Evolutionary conservation across 2,329 filamentous ascomycete genomes (phyloP).

Genomic region (Clonostachys solani): DNA sequence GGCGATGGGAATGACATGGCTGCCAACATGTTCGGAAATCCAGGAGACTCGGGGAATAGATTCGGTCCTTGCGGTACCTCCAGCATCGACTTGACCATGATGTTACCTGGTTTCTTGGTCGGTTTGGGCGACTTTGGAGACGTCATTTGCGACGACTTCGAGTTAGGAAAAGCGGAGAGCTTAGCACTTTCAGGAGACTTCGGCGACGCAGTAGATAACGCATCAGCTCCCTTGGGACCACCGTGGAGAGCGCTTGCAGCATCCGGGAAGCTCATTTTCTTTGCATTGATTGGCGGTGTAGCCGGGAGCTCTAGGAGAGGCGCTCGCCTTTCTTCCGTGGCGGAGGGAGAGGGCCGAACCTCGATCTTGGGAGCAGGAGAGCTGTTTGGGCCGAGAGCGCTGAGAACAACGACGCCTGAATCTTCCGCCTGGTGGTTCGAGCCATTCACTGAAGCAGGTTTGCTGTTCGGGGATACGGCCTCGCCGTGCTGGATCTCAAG

Average conservation of each 20-base stretch:
- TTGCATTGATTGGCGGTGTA: not conserved
- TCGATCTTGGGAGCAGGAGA: too few relatives aligned
- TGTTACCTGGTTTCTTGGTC: not conserved
- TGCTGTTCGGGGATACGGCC: too few relatives aligned
- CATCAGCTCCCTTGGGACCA: not conserved
- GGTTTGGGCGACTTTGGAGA: not conserved
- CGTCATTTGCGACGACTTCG: too few relatives aligned
- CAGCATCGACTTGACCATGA: not conserved
- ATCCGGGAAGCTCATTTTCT: not conserved
- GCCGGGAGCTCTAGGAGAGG: too few relatives aligned
- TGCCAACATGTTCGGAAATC: slow-evolving; percentile 3
- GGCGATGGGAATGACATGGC: slow-evolving; percentile 4
- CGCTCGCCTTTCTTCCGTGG: too few relatives aligned
- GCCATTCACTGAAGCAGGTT: too few relatives aligned
- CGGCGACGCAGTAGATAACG: not conserved
- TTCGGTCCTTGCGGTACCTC: not conserved
- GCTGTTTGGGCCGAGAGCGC: too few relatives aligned
- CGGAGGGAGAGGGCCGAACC: too few relatives aligned
- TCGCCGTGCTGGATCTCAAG: slow-evolving; percentile 1
- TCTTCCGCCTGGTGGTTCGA: too few relatives aligned
- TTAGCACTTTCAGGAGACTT: not conserved
- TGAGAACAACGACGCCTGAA: too few relatives aligned
- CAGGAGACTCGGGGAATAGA: slow-evolving; percentile 1
- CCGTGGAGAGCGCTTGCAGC: not conserved
- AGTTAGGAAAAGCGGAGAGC: too few relatives aligned